Conservation (phyloP, 2,329 filamentous ascomycete species). For the Leptodontidium sp. region DNA sequence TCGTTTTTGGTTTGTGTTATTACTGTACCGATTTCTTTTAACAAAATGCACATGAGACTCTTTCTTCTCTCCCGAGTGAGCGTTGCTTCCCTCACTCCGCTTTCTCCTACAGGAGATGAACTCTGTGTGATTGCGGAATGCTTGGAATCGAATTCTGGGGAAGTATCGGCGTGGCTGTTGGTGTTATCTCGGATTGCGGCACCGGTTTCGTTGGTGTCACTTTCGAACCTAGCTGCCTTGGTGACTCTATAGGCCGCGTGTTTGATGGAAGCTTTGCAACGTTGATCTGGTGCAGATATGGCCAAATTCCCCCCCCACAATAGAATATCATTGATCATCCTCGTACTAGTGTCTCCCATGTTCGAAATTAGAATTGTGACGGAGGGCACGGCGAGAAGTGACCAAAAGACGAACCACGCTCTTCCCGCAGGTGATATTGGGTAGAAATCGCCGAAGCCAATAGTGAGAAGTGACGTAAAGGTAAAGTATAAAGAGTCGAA, state of each 20-base stretch:
- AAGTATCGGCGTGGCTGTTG: conserved; percentile 2
- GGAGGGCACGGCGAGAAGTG: conserved; percentile 80
- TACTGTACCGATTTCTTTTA: conserved; percentile 4
- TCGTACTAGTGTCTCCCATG: conserved; percentile 1
- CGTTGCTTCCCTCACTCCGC: not conserved
- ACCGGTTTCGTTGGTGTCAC: conserved; percentile 1
- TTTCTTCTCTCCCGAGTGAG: conserved; percentile 9
- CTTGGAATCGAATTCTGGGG: conserved; percentile 1
- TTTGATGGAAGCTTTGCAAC: conserved; percentile 1
- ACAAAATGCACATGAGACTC: conserved; percentile 7
- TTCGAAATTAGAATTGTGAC: conserved; percentile 78
- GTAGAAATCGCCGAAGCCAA: conserved; percentile 83
- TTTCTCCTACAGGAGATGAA: not conserved
- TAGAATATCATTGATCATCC: conserved; percentile 11
- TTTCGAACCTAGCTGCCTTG: not conserved
- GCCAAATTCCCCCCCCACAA: conserved; percentile 2
- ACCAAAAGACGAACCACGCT: conserved; percentile 90
- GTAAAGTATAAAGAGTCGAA: conserved; percentile 85
- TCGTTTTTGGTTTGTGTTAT: conserved; percentile 4
- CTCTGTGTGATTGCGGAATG: conserved; percentile 3
- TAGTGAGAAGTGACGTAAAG: conserved; percentile 81
- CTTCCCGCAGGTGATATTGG: conserved; percentile 78
- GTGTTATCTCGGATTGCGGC: conserved; percentile 1
- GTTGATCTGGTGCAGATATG: conserved; percentile 3
- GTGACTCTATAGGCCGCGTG: conserved; percentile 1